Base-by-base conservation (phyloP, 352 stramenopile species). In the Phytophthora citricola region DNA sequence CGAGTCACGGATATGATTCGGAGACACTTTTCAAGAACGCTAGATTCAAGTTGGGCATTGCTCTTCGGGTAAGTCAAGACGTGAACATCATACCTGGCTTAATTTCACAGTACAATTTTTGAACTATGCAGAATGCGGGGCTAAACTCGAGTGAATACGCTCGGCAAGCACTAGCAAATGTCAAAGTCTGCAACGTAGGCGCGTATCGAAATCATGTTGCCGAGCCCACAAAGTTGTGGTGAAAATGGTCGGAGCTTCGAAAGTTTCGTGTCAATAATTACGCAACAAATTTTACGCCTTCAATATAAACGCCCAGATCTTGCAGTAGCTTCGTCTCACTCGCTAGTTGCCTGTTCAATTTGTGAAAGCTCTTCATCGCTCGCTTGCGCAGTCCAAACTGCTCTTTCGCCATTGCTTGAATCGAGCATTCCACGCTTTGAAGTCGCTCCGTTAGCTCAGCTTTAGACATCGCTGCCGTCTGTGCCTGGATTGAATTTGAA, bases 1-100 rank as follows among this genome's bases (percentile, higher is more conserved):
- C 83, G 2, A 79, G 75, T 1, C 80, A 94, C 24, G 85, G 85
- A 11, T 94, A 94, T 48, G 85, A 92, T 63, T 87, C 71, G 39
- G 78, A 89, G 20, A 92, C 71, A 38, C 76, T 94, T 1, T 94
- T 94, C 69, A 89, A 89, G 61, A 91, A 92, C 31, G 85, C 85
- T n/a, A 76, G 83, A 5, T 94, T 94, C 58, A 90, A 91, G 51
- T 76, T 94, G 12, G 85, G 85, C 0, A 69, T 94, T 11, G 85
- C 85, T 22, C 73, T 94, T 9, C 83, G 83, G 32, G 81, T 90
- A 66, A 10, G 69, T 34, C 24, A 24, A 22, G 34, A 38, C 38
- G 14, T 45, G 3, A 24, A 10, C 4, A 12, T n/a, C 29, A 34
- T 9, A 11, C 29, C 7, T 34, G 29, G 29, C 29, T 34, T 10